Evolutionary conservation across 2,329 filamentous ascomycete species (phyloP), one percentile per base, ranked within the genome.

Genomic region (Corynespora cassiicola): DNA sequence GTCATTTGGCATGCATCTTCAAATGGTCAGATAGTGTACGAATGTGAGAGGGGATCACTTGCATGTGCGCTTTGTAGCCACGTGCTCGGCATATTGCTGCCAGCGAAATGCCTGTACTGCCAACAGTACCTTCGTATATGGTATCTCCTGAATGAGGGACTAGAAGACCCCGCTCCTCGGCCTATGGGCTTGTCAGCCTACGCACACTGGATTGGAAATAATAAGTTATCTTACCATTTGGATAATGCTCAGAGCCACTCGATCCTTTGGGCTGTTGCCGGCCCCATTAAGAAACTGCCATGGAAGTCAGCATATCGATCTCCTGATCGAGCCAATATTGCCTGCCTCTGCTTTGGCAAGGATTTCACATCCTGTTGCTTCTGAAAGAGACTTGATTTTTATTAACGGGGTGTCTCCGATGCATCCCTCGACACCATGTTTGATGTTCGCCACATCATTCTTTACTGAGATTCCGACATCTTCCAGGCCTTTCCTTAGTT

Each of bases 51-150:
- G 14, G 17, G 11, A 31, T 18, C 25, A 62, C 75, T 52, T 71
- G 83, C 79, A 99, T 97, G 70, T 97, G 88, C 20, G 90, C 90
- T 51, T 86, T 81, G 73, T 97, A 97, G 21, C 94, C 94, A 67
- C 85, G 81, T 15, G 94, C 91, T 54, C 91, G 81, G 32, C 90
- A 91, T 33, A 99, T 82, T 1, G 88, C 88, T 3, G 94, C 94
- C 7, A 99, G 78, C 11, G 91, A 96, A 56, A 99, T 97, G 15
- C 94, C 94, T 0, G 94, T 99, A 63, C 89, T 95, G 43, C 94
- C 94, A 11, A 96, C 91, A 1, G 94, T 99, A 51, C 94, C 94
- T 74, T 99, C 94, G 70, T 97, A 99, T 59, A 99, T 90, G 27
- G 88, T 95, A 67, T 99, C 94, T 45, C 92, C 92, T 15, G 87